phyloP scores from a whole-genome alignment of 768 basidiomycete species.

The Tricholoma furcatifolium region DNA sequence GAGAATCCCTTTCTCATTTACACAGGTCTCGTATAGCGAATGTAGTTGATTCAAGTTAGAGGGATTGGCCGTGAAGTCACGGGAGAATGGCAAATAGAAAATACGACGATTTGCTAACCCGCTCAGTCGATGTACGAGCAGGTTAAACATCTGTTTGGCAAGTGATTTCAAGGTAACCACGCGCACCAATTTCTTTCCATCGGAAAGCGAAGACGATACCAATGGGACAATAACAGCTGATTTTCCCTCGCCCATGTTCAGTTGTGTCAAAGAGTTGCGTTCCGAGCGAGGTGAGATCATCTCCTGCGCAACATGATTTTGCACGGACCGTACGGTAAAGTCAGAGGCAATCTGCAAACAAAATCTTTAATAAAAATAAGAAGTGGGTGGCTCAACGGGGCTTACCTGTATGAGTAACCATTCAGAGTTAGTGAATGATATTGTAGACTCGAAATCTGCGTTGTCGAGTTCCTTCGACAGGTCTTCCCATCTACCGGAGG shows the following conservation, averaged over 20 bases:
- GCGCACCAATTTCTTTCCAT: conserved; percentile 42
- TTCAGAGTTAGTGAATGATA: conserved; percentile 27
- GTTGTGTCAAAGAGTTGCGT: conserved; percentile 42
- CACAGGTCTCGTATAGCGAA: conserved; percentile 37
- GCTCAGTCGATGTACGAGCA: conserved; percentile 40
- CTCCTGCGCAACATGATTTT: conserved; percentile 38
- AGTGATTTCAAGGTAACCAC: conserved; percentile 50
- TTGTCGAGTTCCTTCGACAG: conserved; percentile 28
- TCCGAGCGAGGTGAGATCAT: conserved; percentile 42
- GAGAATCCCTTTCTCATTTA: conserved; percentile 38
- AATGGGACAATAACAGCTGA: conserved; percentile 52
- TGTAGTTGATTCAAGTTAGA: conserved; percentile 23
- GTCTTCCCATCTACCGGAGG: conserved; percentile 25
- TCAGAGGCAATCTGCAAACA: conserved; percentile 14
- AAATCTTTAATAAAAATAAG: too few species aligned
- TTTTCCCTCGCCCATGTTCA: conserved; percentile 63
- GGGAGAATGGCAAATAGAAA: conserved; percentile 50
- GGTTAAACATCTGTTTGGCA: conserved; percentile 45
- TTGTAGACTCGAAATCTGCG: conserved; percentile 1
- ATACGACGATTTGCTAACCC: conserved; percentile 46
- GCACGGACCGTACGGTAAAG: conserved; percentile 41
- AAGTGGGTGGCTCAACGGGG: too few species aligned
- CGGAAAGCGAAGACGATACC: conserved; percentile 35
- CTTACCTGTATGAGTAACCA: conserved; percentile 47
- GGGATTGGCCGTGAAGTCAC: conserved; percentile 27